Conservation (phyloP, 73 alveolate genomes). For the Uronychia setigera region DNA sequence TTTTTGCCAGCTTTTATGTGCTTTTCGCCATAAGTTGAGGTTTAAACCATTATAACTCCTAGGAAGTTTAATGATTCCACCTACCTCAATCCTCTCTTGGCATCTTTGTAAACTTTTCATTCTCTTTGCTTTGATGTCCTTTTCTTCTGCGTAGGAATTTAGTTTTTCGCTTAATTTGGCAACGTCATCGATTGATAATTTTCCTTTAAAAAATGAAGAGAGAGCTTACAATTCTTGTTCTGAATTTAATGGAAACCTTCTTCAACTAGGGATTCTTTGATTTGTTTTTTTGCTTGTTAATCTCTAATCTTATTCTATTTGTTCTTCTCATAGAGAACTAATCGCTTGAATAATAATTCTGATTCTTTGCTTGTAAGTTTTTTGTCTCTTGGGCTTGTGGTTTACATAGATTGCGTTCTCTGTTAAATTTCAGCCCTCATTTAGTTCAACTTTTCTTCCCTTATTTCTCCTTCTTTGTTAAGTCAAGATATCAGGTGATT, state of each 20-base stretch:
- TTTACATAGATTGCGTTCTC: background rate
- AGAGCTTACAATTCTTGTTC: background rate
- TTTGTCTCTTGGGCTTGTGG: background rate
- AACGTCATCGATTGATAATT: background rate
- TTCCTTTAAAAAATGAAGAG: background rate
- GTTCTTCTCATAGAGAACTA: background rate
- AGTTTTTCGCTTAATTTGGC: background rate
- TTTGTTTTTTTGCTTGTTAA: background rate
- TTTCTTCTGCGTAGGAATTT: background rate
- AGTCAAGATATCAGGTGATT: background rate
- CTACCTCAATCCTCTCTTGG: background rate
- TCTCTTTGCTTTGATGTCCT: background rate
- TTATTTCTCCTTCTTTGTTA: background rate
- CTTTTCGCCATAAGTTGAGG: background rate
- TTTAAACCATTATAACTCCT: background rate
- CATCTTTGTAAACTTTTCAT: background rate
- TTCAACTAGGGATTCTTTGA: background rate
- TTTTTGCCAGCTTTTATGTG: background rate
- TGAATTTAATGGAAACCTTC: background rate
- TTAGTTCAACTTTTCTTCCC: background rate
- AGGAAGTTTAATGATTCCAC: background rate
- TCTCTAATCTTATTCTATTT: background rate
- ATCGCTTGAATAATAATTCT: background rate
- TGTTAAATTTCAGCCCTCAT: background rate
- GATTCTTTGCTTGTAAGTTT: background rate